These are phyloP conservation scores for Neurospora sp. DNA, from an alignment of 495 filamentous ascomycete species.

Conservation along the genomic window DNA sequence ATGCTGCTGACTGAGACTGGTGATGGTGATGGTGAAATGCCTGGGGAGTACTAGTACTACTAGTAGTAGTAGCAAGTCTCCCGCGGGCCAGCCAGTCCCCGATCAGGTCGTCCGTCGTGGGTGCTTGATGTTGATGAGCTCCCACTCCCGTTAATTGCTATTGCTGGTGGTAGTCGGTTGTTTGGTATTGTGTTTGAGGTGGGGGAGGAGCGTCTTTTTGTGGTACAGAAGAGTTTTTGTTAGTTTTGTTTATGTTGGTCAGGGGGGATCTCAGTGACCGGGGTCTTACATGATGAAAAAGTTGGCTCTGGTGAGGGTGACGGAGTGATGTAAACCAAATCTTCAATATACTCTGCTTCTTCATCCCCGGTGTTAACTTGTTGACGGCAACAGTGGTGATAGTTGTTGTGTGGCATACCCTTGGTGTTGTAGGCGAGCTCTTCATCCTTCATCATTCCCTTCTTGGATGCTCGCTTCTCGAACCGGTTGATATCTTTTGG, in stretches of 20 bases:
- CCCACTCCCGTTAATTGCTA: neutral
- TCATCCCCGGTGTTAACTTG: neutral
- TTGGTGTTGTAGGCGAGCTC: conserved; percentile 4
- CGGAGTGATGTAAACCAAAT: conserved; percentile 17
- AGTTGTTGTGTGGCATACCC: neutral
- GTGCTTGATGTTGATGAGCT: neutral
- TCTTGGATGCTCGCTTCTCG: conserved; percentile 24
- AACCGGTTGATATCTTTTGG: conserved; percentile 26
- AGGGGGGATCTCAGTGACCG: neutral
- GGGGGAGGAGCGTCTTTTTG: neutral
- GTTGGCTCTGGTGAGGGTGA: conserved; percentile 7
- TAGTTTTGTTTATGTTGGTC: neutral
- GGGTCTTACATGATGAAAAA: conserved; percentile 6
- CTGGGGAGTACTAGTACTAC: neutral
- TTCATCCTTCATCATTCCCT: conserved; percentile 15
- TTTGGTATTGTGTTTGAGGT: neutral
- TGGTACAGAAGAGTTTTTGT: no score
- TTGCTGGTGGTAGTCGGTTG: neutral
- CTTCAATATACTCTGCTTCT: conserved; percentile 15
- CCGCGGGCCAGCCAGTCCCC: neutral
- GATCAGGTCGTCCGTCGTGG: neutral
- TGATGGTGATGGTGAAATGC: neutral
- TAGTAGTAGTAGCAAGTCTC: neutral
- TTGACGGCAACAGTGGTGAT: neutral
- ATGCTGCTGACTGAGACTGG: neutral